These are phyloP conservation scores for Yamadazyma philogaea DNA, from an alignment of 805 yeast genomes.

Conservation along the genomic window DNA sequence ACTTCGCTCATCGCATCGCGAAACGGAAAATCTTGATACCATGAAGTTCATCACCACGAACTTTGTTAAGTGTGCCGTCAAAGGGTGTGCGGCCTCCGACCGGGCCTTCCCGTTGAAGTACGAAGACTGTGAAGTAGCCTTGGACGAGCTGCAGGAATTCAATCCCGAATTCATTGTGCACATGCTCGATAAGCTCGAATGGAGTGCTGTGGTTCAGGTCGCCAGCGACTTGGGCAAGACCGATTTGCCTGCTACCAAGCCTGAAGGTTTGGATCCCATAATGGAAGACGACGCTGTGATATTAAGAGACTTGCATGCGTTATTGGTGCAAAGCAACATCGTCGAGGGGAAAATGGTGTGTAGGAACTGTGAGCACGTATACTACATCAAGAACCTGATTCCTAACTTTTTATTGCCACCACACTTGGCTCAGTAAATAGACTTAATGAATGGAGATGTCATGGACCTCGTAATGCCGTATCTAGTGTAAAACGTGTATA, in stretches of 20 bases:
- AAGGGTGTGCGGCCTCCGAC: constrained; percentile 68
- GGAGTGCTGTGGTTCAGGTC: constrained; percentile 79
- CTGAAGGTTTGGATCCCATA: constrained; percentile 52
- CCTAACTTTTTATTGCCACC: constrained; percentile 95
- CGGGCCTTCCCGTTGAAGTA: constrained; percentile 80
- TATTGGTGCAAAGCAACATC: constrained; percentile 83
- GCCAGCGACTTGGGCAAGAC: constrained; percentile 68
- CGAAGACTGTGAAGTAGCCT: constrained; percentile 57
- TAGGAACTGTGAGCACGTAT: constrained; percentile 78
- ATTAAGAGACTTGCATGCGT: constrained; percentile 69
- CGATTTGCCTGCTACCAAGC: constrained; percentile 57
- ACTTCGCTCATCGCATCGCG: constrained; percentile 13
- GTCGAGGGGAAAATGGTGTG: constrained; percentile 89
- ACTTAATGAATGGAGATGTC: background rate
- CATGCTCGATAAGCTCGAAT: constrained; percentile 78
- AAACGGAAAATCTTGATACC: background rate
- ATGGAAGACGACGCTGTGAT: constrained; percentile 52
- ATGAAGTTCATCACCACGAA: constrained; percentile 97
- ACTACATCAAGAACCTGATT: constrained; percentile 86
- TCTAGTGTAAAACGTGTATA: too few relatives aligned
- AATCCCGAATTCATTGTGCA: constrained; percentile 75
- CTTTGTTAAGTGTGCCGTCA: constrained; percentile 90
- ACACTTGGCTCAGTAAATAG: constrained; percentile 46
- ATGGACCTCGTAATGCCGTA: too few relatives aligned
- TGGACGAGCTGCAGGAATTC: constrained; percentile 70